Base-by-base conservation (phyloP, 139 green algal genomes). In the Chlorella sp. region DNA sequence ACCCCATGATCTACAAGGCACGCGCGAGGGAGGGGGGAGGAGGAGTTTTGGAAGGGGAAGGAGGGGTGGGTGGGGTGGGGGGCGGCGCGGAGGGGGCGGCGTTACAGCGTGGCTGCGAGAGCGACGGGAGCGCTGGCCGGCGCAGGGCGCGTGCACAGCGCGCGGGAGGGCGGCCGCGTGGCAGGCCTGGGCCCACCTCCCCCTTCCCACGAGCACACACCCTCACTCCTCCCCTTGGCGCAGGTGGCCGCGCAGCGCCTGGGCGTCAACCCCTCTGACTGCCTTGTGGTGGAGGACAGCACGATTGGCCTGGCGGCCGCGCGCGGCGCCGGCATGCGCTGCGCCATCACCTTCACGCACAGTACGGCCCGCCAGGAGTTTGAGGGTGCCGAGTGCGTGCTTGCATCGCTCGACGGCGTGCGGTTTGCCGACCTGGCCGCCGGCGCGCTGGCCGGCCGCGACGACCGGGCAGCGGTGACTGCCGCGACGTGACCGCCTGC, bases 261-360 rank as follows among this genome's bases (percentile, higher is more conserved):
- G 50, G 83, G 75, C 12, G 79, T 98, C 31, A 65, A 90, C 41
- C 94, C 95, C 5, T 31, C 60, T 1, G 76, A 90, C 61, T 98
- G 92, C 77, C 77, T 98, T 15, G 96, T 99, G 17, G 73, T 99
- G 8, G 96, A 99, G 83, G 96, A 99, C 87, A 95, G 84, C 42
- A 81, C 84, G 48, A 98, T 99, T 64, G 96, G 96, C 5, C 70
- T 97, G 51, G 60, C 81, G 56, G 94, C 96, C 8, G 96, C 94
- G 36, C 92, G 95, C 76, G 91, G 89, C 12, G 96, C 96, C 0
- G 96, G 95, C 68, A 99, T 99, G 96, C 88, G 85, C 35, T 97
- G 91, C 69, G 50, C 97, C 0, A 83, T 97, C 60, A 97, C 93
- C 25, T 95, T 93, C 80, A 90, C 80, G 40, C 85, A 74, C 73